These are phyloP conservation scores for Aegilops tauschii DNA, from an alignment of 176 grass and related monocot genomes.

Conservation along the genomic window DNA sequence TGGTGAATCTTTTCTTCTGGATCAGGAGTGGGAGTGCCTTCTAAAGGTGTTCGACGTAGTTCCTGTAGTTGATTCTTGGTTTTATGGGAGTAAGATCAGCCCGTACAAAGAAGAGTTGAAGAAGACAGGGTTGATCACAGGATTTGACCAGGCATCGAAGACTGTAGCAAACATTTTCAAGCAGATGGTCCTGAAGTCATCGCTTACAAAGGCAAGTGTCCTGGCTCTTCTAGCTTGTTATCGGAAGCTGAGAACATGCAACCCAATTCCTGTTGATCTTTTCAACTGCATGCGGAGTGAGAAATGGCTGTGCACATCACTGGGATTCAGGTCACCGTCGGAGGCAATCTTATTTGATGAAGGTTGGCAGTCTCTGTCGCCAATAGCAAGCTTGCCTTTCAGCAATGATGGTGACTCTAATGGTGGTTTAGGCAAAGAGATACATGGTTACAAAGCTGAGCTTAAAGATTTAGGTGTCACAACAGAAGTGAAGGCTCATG, in stretches of 20 bases:
- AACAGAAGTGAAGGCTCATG: slow-evolving; percentile 28
- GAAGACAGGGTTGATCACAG: slow-evolving; percentile 37
- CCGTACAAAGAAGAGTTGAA: slow-evolving; percentile 49
- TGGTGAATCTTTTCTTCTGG: slow-evolving; percentile 34
- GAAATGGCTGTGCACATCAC: slow-evolving; percentile 55
- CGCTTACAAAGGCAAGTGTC: slow-evolving; percentile 19
- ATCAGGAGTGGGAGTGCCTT: slow-evolving; percentile 52
- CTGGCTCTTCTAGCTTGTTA: slow-evolving; percentile 45
- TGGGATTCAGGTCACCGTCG: slow-evolving; percentile 44
- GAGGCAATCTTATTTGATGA: slow-evolving; percentile 45
- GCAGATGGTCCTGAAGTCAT: slow-evolving; percentile 3
- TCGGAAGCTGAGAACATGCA: slow-evolving; percentile 7
- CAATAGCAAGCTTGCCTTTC: slow-evolving; percentile 51
- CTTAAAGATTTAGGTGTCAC: slow-evolving; percentile 21
- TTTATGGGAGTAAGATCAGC: slow-evolving; percentile 39
- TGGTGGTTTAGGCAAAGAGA: slow-evolving; percentile 35
- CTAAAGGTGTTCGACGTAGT: slow-evolving; percentile 23
- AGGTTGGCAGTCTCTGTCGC: slow-evolving; percentile 35
- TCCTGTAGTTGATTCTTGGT: slow-evolving; percentile 49
- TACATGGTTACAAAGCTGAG: slow-evolving; percentile 56
- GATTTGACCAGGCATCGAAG: slow-evolving; percentile 35
- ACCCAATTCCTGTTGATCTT: slow-evolving; percentile 13
- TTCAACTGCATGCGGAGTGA: slow-evolving; percentile 22
- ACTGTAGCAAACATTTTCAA: slow-evolving; percentile 21
- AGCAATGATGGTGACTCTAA: slow-evolving; percentile 36